These are phyloP conservation scores for Mollisia scopiformis DNA, from an alignment of 2,329 filamentous ascomycete species.

Conservation along the genomic window DNA sequence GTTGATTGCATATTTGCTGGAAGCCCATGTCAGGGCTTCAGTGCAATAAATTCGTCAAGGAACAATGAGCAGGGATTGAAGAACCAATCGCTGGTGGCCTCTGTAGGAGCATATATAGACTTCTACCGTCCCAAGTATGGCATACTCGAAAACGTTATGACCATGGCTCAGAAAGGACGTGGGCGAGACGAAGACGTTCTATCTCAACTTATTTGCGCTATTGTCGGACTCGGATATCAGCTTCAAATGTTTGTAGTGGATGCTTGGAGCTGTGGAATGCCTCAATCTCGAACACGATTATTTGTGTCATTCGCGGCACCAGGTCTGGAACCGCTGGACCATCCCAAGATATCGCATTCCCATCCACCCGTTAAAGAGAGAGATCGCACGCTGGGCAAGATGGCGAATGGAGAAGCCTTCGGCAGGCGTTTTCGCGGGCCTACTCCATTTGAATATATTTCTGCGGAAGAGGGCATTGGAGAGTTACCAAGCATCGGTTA, in stretches of 20 bases:
- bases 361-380: conserved; percentile 47
- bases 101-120: conserved; percentile 75
- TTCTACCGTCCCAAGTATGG: conserved; percentile 76
- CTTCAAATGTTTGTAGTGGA: conserved; percentile 69
- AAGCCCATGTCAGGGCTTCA: conserved; percentile 80
- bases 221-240: conserved; percentile 81
- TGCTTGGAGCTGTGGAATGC: conserved; percentile 68
- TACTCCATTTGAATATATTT: conserved; percentile 64
- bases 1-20: conserved; percentile 74
- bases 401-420: conserved; percentile 63
- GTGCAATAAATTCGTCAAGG: conserved; percentile 60
- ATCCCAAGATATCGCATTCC: conserved; percentile 64
- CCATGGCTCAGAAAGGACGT: conserved; percentile 55
- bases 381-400: conserved; percentile 53
- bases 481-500: conserved; percentile 69
- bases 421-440: conserved; percentile 51
- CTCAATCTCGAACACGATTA: conserved; percentile 67
- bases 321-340: conserved; percentile 56
- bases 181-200: conserved; percentile 64
- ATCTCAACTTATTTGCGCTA: conserved; percentile 70
- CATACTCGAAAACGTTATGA: conserved; percentile 75
- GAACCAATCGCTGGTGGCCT: conserved; percentile 78
- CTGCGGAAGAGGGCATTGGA: conserved; percentile 53
- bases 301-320: conserved; percentile 76
- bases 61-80: conserved; percentile 58